Conservation (phyloP, 2,329 filamentous ascomycete genomes). For the Monosporascus sp. region DNA sequence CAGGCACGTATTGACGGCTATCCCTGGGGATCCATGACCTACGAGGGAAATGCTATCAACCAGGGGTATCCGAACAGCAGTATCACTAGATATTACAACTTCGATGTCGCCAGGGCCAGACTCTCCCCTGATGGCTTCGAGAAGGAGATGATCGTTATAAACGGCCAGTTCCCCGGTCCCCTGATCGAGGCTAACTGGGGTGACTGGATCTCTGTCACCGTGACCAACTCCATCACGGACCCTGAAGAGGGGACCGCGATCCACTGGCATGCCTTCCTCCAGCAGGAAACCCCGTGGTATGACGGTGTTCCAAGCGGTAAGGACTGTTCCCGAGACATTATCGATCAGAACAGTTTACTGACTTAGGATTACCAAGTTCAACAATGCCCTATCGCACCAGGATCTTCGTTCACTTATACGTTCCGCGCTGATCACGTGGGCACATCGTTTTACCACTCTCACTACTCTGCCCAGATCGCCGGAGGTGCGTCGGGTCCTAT, state of each 20-base stretch:
- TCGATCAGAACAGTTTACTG: too few relatives aligned
- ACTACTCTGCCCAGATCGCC: constrained; percentile 32
- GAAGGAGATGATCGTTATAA: constrained; percentile 43
- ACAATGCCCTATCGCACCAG: constrained; percentile 14
- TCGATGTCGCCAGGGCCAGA: constrained; percentile 31
- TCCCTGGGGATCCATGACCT: too few relatives aligned
- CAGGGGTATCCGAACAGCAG: background rate
- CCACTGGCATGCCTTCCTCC: constrained; percentile 14
- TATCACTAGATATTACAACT: constrained; percentile 16
- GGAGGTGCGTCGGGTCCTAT: constrained; percentile 41
- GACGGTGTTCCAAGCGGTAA: constrained; percentile 14
- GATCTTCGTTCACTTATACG: constrained; percentile 10
- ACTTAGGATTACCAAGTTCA: too few relatives aligned
- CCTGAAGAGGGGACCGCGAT: constrained; percentile 9
- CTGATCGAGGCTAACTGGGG: constrained; percentile 40
- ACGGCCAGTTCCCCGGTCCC: constrained; percentile 48
- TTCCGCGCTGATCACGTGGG: constrained; percentile 17
- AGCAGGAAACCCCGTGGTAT: constrained; percentile 13
- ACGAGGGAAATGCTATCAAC: too few relatives aligned
- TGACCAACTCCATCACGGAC: constrained; percentile 50
- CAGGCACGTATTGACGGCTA: too few relatives aligned
- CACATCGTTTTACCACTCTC: constrained; percentile 27
- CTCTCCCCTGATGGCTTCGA: constrained; percentile 38
- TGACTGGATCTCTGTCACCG: constrained; percentile 43
- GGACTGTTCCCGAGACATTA: too few relatives aligned